Conservation (phyloP, 2,329 filamentous ascomycete species). For the Pestalotiopsis sp. region DNA sequence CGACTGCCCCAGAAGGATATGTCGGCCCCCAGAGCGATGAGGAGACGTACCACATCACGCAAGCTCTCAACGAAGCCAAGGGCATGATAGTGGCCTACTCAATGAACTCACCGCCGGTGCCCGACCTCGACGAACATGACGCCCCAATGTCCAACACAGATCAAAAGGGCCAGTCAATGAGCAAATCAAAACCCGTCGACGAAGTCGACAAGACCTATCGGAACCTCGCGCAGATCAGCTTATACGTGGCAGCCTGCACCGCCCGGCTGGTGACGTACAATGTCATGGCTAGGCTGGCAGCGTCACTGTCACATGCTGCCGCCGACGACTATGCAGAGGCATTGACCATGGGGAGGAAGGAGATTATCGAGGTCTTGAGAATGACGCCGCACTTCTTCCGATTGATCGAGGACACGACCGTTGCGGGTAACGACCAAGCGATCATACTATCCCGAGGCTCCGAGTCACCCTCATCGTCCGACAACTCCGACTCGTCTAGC, state of each 20-base stretch:
- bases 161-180: background rate
- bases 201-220: constrained; percentile 5
- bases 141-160: background rate
- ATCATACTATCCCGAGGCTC: background rate
- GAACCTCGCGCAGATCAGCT: constrained; percentile 3
- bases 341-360: constrained; percentile 1
- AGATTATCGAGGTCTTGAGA: constrained; percentile 1
- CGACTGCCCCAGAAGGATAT: background rate
- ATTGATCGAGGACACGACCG: background rate
- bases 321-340: constrained; percentile 8
- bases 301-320: background rate
- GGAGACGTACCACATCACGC: background rate
- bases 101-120: background rate
- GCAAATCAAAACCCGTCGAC: background rate
- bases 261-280: constrained; percentile 11
- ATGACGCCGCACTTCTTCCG: constrained; percentile 9
- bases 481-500: constrained; percentile 3
- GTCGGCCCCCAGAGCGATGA: background rate
- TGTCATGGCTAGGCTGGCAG: constrained; percentile 12
- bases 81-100: background rate
- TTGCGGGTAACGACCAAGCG: background rate
- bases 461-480: constrained; percentile 2
- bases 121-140: background rate
- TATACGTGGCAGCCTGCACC: constrained; percentile 1
- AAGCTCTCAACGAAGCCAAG: constrained; percentile 6